Conservation (phyloP, 1,284 basidiomycete species). For the Marasmius fiardii region DNA sequence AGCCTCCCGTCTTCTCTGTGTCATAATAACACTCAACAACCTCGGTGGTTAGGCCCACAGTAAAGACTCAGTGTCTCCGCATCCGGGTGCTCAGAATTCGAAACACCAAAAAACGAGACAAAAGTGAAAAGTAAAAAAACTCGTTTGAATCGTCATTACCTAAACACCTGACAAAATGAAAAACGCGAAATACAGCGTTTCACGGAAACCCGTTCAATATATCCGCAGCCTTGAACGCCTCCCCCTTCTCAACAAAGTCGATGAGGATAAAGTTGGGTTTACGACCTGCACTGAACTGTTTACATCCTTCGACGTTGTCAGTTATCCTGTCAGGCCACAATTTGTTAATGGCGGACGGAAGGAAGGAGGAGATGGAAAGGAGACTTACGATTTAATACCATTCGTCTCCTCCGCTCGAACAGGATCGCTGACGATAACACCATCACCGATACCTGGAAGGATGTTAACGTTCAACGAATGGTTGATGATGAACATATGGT, state of each 20-base stretch:
- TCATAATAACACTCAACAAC: no score
- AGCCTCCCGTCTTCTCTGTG: no score
- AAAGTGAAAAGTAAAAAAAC: no score
- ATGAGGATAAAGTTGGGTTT: slow-evolving; percentile 40
- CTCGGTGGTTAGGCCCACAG: no score
- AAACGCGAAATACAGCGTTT: no score
- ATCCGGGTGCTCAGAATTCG: no score
- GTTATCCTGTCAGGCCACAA: slow-evolving; percentile 28
- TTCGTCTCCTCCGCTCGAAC: slow-evolving; percentile 32
- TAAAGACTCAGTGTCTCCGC: no score
- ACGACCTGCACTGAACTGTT: slow-evolving; percentile 29
- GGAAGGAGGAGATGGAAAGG: not conserved
- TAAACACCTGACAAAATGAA: no score
- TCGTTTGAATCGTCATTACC: no score
- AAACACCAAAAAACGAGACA: no score
- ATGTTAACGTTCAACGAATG: slow-evolving; percentile 45
- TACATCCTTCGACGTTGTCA: slow-evolving; percentile 34
- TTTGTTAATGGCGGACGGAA: not conserved
- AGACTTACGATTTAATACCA: slow-evolving; percentile 30
- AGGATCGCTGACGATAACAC: slow-evolving; percentile 31
- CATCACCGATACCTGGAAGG: slow-evolving; percentile 25
- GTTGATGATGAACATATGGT: slow-evolving; percentile 58
- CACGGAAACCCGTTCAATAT: slow-evolving; percentile 33
- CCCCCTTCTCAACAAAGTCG: slow-evolving; percentile 34
- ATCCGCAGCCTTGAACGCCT: slow-evolving; percentile 27